Percentiles rank a stretch among this genome's conserved stretches.
phyloP scores from a whole-genome alignment of 768 basidiomycete genomes.

The Lentinula raphanica region DNA sequence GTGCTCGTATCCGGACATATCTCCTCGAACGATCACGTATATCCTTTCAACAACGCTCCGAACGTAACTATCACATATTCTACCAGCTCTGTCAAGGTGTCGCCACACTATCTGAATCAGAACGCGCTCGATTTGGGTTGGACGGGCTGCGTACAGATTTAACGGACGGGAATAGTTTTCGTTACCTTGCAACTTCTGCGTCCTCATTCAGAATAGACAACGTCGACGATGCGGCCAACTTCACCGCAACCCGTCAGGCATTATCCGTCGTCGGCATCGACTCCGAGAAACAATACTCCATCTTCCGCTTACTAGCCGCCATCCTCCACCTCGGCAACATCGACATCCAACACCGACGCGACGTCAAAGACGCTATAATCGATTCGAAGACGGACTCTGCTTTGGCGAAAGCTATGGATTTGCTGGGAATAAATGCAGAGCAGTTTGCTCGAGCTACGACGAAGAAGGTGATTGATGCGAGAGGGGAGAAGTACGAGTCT shows the following conservation, averaged over 20 bases:
- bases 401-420: conserved; percentile 74
- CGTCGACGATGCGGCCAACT: conserved; percentile 95
- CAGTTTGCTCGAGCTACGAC: conserved; percentile 64
- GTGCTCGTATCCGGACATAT: conserved; percentile 98
- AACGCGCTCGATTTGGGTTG: conserved; percentile 89
- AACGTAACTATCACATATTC: conserved; percentile 99
- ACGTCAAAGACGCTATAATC: conserved; percentile 64
- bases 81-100: conserved; percentile 97
- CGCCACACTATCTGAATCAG: conserved; percentile 46
- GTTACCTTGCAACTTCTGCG: conserved; percentile 87
- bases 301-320: conserved; percentile 89
- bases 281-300: conserved; percentile 96
- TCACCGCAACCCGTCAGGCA: conserved; percentile 87
- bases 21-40: conserved; percentile 95
- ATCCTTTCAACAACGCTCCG: conserved; percentile 93
- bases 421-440: conserved; percentile 81
- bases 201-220: conserved; percentile 81
- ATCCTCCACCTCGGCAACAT: conserved; percentile 96
- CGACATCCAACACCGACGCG: conserved; percentile 75
- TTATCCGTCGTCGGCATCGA: conserved; percentile 96
- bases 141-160: conserved; percentile 32
- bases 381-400: conserved; percentile 72
- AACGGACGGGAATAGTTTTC: conserved; percentile 71
- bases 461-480: conserved; percentile 88
- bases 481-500: conserved; percentile 84